Base-by-base conservation (phyloP, 2,329 filamentous ascomycete species). In the Onygena corvina region DNA sequence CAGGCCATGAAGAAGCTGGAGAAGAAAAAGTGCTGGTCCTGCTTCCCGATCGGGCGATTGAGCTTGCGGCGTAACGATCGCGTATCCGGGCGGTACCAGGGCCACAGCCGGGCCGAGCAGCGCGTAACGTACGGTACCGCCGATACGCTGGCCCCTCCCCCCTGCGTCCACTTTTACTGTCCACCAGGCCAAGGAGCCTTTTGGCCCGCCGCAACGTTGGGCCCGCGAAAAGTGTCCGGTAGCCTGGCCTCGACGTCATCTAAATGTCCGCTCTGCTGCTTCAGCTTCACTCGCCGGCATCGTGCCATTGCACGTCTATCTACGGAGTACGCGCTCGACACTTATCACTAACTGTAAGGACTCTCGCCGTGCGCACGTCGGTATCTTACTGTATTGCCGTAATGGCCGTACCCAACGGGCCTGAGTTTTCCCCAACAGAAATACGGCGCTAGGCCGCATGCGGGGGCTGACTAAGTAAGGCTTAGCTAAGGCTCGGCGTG, bases 1-100 rank as follows among this genome's bases (percentile, higher is more conserved):
- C 38, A 14, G 30, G 21, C 25, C 31, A 46, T 38, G 21, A 45
- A 52, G 47, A 46, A 53, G 48, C 23, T 35, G 35, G 49, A 40
- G 8, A 48, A 46, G 46, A 30, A 40, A 25, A 46, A 45, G 45
- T 49, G 46, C 14, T 35, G 48, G 14, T 46, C 42, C 27, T 46
- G 16, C 16, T 23, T 49, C 30, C 36, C 31, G 23, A 25, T 49
- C 47, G 47, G 27, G 16, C 12, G 25, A 38, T 3, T 18, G 29
- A 49, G 36, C 25, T 30, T 16, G 27, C 27, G 35, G 40, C 16
- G 47, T 42, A 42, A 20, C 25, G 36, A 40, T 27, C 16, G 21
- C 11, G 38, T 42, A 42, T 42, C 11, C 12, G 12, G 20, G 3
- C 11, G 3, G 38, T 42, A 23, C 11, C 21, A 25, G 21, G 16